Conservation (phyloP, 805 yeast genomes). For the Candida peoriensis region DNA sequence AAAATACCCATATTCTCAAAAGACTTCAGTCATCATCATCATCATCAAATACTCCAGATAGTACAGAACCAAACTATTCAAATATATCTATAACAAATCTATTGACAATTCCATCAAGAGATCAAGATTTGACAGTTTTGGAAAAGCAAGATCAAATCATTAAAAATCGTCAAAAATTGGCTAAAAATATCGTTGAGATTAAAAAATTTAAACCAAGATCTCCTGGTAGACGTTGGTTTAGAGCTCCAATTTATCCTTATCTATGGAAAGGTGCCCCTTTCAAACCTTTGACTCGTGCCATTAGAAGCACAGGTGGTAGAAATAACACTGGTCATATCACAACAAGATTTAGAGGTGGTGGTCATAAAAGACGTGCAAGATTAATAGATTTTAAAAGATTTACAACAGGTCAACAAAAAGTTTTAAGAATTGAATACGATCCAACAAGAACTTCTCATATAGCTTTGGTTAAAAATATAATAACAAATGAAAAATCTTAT, state of each 20-base stretch:
- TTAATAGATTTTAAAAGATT: conserved; percentile 70
- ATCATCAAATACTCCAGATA: conserved; percentile 3
- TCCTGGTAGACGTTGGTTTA: conserved; percentile 86
- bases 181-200: conserved; percentile 65
- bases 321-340: conserved; percentile 85
- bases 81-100: conserved; percentile 15
- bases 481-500: conserved; percentile 62
- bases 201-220: conserved; percentile 75
- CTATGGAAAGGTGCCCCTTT: conserved; percentile 83
- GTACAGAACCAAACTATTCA: neutral
- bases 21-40: neutral
- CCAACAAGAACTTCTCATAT: conserved; percentile 93
- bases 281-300: conserved; percentile 66
- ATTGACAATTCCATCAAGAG: conserved; percentile 37
- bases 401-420: conserved; percentile 68
- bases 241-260: conserved; percentile 82
- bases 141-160: conserved; percentile 75
- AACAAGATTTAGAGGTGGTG: conserved; percentile 95
- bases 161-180: conserved; percentile 66
- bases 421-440: conserved; percentile 88
- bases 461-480: conserved; percentile 69
- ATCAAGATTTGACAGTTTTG: conserved; percentile 56
- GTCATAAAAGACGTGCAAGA: conserved; percentile 84
- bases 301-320: conserved; percentile 78
- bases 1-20: too few species aligned